phyloP scores from a whole-genome alignment of 23 red algal genomes.

The Gracilaria caudata region DNA sequence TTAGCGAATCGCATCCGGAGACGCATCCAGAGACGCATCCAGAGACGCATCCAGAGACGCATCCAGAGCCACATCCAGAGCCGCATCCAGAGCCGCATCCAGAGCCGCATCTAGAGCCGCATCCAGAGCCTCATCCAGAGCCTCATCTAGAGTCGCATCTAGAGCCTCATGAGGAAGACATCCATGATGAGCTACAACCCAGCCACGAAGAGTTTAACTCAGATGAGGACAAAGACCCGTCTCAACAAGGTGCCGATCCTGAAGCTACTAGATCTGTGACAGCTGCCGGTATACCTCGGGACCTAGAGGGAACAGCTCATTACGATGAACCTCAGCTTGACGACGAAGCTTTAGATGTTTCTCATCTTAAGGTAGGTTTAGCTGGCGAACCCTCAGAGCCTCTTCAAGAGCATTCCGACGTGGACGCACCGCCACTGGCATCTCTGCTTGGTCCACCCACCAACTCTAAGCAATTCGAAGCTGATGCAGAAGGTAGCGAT shows the following conservation, averaged over 20 bases:
- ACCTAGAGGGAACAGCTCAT: not conserved
- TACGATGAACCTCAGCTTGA: not conserved
- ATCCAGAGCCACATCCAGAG: too few species aligned
- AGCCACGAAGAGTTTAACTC: not conserved
- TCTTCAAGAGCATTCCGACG: not conserved
- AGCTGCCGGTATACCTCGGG: not conserved
- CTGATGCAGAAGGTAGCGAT: not conserved
- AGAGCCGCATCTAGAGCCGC: too few species aligned
- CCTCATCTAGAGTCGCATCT: not conserved
- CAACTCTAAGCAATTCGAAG: not conserved
- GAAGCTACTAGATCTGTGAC: not conserved
- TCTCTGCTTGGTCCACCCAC: not conserved
- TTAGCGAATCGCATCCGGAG: not conserved
- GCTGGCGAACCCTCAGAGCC: not conserved
- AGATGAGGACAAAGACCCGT: not conserved
- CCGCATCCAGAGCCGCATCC: too few species aligned
- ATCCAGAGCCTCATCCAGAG: too few species aligned
- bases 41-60: too few species aligned
- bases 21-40: too few species aligned
- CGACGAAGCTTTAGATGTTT: constrained; percentile 4
- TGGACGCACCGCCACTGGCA: not conserved
- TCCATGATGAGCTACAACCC: not conserved
- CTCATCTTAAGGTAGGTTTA: not conserved
- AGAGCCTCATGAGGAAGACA: not conserved
- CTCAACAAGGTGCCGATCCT: not conserved